These are phyloP conservation scores for Didymella pomorum DNA, from an alignment of 2,329 filamentous ascomycete genomes.

Conservation along the genomic window DNA sequence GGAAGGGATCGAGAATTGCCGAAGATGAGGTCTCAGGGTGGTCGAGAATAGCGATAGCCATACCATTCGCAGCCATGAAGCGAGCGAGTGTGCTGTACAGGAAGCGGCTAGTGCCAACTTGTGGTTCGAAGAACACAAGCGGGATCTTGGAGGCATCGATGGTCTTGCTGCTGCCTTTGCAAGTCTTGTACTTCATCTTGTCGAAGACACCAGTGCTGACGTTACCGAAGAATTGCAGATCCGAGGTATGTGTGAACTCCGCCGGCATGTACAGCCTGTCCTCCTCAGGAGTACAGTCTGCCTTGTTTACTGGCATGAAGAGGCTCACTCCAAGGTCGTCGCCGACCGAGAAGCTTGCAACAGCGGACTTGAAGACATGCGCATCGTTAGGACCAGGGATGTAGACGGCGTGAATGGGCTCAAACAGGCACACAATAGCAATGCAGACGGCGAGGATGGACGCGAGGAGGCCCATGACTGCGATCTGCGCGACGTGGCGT, in stretches of 20 bases:
- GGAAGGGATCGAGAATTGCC: conserved; percentile 28
- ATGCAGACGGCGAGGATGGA: conserved; percentile 8
- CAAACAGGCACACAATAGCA: conserved; percentile 4
- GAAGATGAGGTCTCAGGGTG: conserved; percentile 57
- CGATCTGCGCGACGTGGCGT: conserved; percentile 8
- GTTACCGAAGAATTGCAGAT: conserved; percentile 38
- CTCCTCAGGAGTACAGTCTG: conserved; percentile 23
- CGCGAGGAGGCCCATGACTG: conserved; percentile 9
- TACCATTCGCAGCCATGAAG: conserved; percentile 58
- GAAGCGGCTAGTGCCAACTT: conserved; percentile 54
- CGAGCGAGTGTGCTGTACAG: conserved; percentile 56
- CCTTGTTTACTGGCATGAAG: conserved; percentile 31
- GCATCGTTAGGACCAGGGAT: conserved; percentile 27
- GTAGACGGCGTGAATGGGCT: conserved; percentile 15
- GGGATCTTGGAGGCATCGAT: conserved; percentile 24
- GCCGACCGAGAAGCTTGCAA: conserved; percentile 26
- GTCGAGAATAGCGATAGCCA: conserved; percentile 59
- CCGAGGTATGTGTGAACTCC: conserved; percentile 25
- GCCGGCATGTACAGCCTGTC: conserved; percentile 33
- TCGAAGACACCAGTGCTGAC: conserved; percentile 31
- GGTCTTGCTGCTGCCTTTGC: conserved; percentile 20
- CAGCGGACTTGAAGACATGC: conserved; percentile 28
- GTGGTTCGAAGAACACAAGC: conserved; percentile 57
- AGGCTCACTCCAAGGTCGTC: conserved; percentile 31
- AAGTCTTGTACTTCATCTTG: conserved; percentile 27